phyloP scores from a whole-genome alignment of 495 filamentous ascomycete species.

The Terfezia claveryi region DNA sequence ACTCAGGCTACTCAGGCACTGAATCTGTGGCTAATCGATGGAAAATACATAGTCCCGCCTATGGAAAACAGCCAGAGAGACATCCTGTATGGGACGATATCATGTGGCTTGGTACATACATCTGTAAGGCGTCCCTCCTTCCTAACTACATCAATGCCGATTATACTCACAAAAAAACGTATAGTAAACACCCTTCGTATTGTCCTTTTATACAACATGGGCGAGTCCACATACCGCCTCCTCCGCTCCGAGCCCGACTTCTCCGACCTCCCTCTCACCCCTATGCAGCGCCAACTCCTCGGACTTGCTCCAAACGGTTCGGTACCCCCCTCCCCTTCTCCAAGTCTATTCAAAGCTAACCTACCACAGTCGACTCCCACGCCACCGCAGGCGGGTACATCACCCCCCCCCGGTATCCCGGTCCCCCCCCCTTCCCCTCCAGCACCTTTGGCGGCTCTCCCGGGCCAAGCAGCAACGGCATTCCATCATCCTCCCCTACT shows the following conservation, averaged over 20 bases:
- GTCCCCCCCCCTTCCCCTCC: constrained; percentile 49
- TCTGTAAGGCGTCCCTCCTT: constrained; percentile 2
- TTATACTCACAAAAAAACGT: constrained; percentile 7
- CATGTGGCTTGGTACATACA: not conserved
- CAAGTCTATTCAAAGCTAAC: no score
- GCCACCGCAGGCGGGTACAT: no score
- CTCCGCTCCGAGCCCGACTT: constrained; percentile 50
- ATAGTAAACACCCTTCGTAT: constrained; percentile 30
- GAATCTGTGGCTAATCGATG: not conserved
- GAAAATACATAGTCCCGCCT: no score
- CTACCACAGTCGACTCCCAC: no score
- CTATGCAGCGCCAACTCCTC: constrained; percentile 63
- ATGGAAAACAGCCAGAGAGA: no score
- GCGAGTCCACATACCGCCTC: constrained; percentile 43
- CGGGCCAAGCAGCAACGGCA: constrained; percentile 25
- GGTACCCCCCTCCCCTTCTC: constrained; percentile 16
- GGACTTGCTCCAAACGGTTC: constrained; percentile 50
- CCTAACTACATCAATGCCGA: constrained; percentile 21
- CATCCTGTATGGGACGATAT: no score
- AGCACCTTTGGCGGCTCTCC: constrained; percentile 58
- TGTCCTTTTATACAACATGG: constrained; percentile 43
- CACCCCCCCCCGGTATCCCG: constrained; percentile 24
- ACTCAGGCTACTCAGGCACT: not conserved
- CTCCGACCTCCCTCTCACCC: constrained; percentile 74
- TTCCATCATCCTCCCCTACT: constrained; percentile 21